Evolutionary conservation across 208 protist genomes (phyloP), one percentile per base, ranked within the genome.

Genomic region (Wallacemonas sp.): DNA sequence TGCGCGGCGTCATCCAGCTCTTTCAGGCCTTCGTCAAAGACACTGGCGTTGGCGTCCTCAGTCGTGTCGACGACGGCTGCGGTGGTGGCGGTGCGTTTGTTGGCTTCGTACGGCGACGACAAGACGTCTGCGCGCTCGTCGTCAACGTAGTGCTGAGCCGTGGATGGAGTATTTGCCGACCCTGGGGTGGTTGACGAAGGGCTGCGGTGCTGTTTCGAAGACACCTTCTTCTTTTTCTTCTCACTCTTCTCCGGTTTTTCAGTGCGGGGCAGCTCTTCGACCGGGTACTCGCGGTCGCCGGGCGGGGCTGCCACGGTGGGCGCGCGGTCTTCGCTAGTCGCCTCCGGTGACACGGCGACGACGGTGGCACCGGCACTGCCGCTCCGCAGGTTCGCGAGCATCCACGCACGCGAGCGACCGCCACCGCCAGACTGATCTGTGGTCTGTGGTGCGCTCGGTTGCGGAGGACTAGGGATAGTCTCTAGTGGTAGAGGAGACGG

Each of bases 221-320:
- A 33, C 10, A n/a, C 54, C 24, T 42, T 61, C 50, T 57, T 57
- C 15, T 38, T 32, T 19, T 57, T 57, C 30, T 57, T 57, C 50
- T 38, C n/a, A n/a, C n/a, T 57, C 30, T 57, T 57, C 19, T 57
- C 38, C 21, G 3, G 10, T 38, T 6, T 0, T 6, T 3, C 21
- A 26, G 30, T n/a, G 24, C 3, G 45, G 3, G 6, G 3, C 30
- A 19, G 24, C 27, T 8, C 22, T 32, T 57, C 50, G 32, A 57
- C 15, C 10, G 50, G 50, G 30, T 57, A 57, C 10, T 26, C 32
- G 30, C 17, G 9, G 19, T 48, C 19, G 17, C 13, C 22, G 5
- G 17, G 42, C 17, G 42, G 42, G 42, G 42, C 42, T 19, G 50
- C 50, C 30, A 39, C 29, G 15, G 50, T 57, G 1, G 50, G 38